phyloP scores from a whole-genome alignment of 129 eudicot genomes.

The Escallonia rubra region DNA sequence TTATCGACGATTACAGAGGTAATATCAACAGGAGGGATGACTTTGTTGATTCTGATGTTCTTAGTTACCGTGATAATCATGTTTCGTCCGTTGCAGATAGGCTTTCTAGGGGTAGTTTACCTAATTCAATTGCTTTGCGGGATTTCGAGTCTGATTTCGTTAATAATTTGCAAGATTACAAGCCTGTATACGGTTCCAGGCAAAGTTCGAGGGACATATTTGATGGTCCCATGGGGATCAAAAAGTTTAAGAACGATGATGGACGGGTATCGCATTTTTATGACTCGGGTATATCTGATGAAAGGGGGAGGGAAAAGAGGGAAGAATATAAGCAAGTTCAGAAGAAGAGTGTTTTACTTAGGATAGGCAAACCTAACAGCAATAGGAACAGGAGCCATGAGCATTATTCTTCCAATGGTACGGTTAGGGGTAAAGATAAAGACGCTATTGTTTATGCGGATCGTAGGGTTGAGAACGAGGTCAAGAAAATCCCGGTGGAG shows the following conservation, averaged over 20 bases:
- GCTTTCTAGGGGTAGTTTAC: not conserved
- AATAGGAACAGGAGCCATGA: constrained; percentile 31
- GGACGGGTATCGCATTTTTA: constrained; percentile 17
- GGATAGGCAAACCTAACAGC: constrained; percentile 49
- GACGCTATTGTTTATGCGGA: constrained; percentile 20
- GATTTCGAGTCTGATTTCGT: not conserved
- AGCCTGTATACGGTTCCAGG: no score
- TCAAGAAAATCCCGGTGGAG: constrained; percentile 58
- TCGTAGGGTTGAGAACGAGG: constrained; percentile 28
- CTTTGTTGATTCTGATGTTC: constrained; percentile 5
- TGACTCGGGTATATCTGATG: constrained; percentile 20
- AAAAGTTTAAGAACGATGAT: constrained; percentile 31
- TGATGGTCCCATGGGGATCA: constrained; percentile 7
- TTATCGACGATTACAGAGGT: constrained; percentile 26
- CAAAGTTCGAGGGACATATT: constrained; percentile 7
- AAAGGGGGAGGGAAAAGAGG: constrained; percentile 42
- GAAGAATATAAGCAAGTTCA: constrained; percentile 50
- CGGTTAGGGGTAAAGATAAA: constrained; percentile 41
- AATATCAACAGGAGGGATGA: constrained; percentile 11
- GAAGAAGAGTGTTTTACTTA: constrained; percentile 62
- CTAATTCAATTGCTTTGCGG: not conserved
- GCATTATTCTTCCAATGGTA: constrained; percentile 17
- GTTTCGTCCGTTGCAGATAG: constrained; percentile 7
- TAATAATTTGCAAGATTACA: constrained; percentile 14
- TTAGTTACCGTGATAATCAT: constrained; percentile 4